Conservation (phyloP, 2,329 filamentous ascomycete species). For the Talaromyces atroroseus region DNA sequence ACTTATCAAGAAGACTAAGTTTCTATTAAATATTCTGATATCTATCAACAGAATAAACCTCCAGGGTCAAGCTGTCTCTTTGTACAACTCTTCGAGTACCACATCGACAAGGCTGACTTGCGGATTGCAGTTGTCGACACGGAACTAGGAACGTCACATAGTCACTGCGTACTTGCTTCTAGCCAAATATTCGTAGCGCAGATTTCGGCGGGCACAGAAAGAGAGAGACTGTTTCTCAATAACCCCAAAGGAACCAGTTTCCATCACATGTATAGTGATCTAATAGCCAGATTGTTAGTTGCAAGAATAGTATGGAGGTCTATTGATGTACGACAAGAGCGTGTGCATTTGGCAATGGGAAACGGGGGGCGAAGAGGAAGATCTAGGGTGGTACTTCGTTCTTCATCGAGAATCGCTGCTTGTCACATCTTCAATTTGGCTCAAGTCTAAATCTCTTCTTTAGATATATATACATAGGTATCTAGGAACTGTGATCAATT, state of each 20-base stretch:
- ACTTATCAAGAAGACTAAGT: neutral
- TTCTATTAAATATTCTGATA: no score
- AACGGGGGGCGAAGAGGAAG: neutral
- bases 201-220: neutral
- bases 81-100: neutral
- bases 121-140: neutral
- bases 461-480: no score
- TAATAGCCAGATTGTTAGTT: neutral
- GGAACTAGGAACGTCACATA: neutral
- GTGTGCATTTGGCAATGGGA: neutral
- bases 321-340: neutral
- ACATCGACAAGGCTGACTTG: neutral
- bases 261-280: no score
- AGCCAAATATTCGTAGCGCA: neutral
- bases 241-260: neutral
- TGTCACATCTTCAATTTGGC: neutral
- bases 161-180: neutral
- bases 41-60: no score
- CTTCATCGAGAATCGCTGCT: neutral
- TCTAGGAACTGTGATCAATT: no score
- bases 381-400: neutral
- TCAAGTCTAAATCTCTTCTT: no score
- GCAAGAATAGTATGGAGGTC: neutral
- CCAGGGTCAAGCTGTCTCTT: neutral
- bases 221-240: neutral